These are phyloP conservation scores for Colletotrichum musae DNA, from an alignment of 2,329 filamentous ascomycete species.

Conservation along the genomic window DNA sequence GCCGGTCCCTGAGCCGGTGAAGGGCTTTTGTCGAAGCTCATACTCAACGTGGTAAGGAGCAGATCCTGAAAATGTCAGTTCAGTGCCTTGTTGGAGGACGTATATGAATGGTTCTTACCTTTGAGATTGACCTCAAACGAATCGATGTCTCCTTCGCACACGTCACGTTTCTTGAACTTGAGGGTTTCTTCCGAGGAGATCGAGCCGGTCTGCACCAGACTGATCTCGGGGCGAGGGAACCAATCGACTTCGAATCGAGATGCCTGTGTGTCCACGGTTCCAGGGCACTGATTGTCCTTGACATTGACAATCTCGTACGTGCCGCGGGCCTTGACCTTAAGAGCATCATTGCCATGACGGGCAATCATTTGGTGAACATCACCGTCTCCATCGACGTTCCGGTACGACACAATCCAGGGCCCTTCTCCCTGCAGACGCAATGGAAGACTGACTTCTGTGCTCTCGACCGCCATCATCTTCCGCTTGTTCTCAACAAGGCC, in stretches of 20 bases:
- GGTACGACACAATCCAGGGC: constrained; percentile 86
- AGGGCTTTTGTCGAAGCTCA: constrained; percentile 50
- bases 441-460: constrained; percentile 80
- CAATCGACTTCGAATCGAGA: constrained; percentile 86
- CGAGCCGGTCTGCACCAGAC: constrained; percentile 75
- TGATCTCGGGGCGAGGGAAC: constrained; percentile 84
- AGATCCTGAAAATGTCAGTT: constrained; percentile 68
- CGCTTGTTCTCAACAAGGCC: constrained; percentile 87
- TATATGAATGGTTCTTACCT: constrained; percentile 65
- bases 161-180: constrained; percentile 78
- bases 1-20: constrained; percentile 17
- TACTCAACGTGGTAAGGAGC: constrained; percentile 73
- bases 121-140: constrained; percentile 84
- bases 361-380: constrained; percentile 64
- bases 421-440: constrained; percentile 87
- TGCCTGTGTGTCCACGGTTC: constrained; percentile 80
- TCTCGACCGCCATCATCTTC: constrained; percentile 82
- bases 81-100: neutral
- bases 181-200: constrained; percentile 65
- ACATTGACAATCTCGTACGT: constrained; percentile 86
- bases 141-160: constrained; percentile 96
- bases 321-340: constrained; percentile 77
- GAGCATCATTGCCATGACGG: constrained; percentile 74
- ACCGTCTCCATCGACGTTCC: constrained; percentile 71
- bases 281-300: constrained; percentile 84